A percentile compares a stretch with the other conserved stretches of the same genome.
Evolutionary conservation across 139 green algal genomes (phyloP).

Genomic region (Zygnema circumcarinatum): DNA sequence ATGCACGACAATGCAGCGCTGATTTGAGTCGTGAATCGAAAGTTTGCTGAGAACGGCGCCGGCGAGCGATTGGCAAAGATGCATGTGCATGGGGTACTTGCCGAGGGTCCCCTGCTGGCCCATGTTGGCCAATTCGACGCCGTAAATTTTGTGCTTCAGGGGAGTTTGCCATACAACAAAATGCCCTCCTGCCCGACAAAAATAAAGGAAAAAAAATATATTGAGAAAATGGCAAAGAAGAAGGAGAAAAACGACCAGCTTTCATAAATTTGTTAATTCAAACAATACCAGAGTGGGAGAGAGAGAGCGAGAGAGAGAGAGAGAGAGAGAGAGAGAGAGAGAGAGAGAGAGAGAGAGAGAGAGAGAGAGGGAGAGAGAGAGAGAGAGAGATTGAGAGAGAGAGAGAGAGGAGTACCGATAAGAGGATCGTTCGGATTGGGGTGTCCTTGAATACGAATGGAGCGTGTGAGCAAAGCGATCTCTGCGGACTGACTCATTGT

Average conservation of each 20-base stretch:
- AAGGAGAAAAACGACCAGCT: background rate
- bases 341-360: conserved; percentile 30
- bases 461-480: conserved; percentile 39
- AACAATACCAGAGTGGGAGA: too few relatives aligned
- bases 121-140: conserved; percentile 54
- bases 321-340: too few relatives aligned
- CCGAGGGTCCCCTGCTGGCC: conserved; percentile 54
- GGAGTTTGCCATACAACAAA: conserved; percentile 50
- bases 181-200: conserved; percentile 36
- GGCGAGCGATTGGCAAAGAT: conserved; percentile 65
- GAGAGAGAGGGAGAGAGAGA: conserved; percentile 38
- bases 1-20: conserved; percentile 57
- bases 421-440: conserved; percentile 30
- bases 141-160: conserved; percentile 15
- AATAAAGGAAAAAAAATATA: background rate
- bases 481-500: conserved; percentile 39
- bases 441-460: conserved; percentile 50
- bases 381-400: background rate
- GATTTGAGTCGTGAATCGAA: conserved; percentile 49
- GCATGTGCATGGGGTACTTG: conserved; percentile 57
- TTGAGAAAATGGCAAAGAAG: conserved; percentile 16
- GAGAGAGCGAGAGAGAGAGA: too few relatives aligned
- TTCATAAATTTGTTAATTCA: conserved; percentile 5
- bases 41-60: background rate
- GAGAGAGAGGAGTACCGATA: background rate